Base-by-base conservation (phyloP, 176 grass and related monocot genomes). In the Eragrostis curvula region DNA sequence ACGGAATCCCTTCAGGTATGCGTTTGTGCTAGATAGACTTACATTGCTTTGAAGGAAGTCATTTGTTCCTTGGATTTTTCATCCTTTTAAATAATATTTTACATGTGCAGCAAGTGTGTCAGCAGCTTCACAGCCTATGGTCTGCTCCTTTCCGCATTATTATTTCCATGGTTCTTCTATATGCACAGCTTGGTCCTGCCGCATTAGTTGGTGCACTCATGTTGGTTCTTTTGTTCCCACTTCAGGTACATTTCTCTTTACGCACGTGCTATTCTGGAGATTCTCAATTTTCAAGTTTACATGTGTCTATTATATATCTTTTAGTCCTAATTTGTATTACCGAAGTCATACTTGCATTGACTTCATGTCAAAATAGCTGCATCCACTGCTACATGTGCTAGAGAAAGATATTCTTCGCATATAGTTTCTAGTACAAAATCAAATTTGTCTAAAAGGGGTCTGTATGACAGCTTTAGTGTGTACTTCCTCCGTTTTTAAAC, bases 81-180 rank as follows among this genome's bases (percentile, higher is more conserved):
- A 85, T 28, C 23, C 17, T 76, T 72, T 50, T 81, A 77, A 55
- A 72, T 74, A 72, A 44, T 75, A 59, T 73, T 36, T 85, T 51
- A 66, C 79, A 62, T 91, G 71, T 83, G 67, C 93, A 99, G 96
- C 92, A 96, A 96, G 89, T 94, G 51, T 99, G 93, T 75, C 93
- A 99, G 53, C 96, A 99, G 84, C 89, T 99, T 83, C 96, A 99
- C 88, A 93, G 89, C 75, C 84, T 99, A 73, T 99, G 96, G 96
- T 99, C 96, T 73, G 96, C 96, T 90, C 96, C 96, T 93, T 99
- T 99, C 78, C 93, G 96, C 61, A 99, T 99, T 83, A 59, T 90
- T 72, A 91, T 92, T 75, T 75, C 96, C 79, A 65, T 99, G 85
- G 44, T 92, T 76, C 91, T 99, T 81, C 88, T 99, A 52, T 99